Conservation (phyloP, 805 yeast genomes). For the Metschnikowia lunata region DNA sequence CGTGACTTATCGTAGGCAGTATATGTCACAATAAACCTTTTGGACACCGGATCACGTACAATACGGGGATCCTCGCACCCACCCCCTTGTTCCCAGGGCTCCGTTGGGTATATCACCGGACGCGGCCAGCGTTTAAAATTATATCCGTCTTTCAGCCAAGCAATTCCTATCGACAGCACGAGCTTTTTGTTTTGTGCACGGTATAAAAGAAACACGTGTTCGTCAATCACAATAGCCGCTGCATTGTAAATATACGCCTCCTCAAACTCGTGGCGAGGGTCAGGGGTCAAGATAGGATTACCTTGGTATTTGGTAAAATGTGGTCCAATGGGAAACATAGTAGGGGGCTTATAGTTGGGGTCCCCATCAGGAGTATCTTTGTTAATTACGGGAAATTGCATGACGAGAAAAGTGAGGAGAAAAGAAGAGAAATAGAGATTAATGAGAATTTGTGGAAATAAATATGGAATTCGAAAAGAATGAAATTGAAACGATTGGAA, state of each 20-base stretch:
- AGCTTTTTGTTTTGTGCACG: slow-evolving; percentile 36
- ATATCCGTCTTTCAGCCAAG: slow-evolving; percentile 39
- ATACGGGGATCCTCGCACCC: slow-evolving; percentile 43
- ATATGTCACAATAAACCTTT: slow-evolving; percentile 36
- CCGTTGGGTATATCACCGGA: slow-evolving; percentile 35
- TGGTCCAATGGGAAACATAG: slow-evolving; percentile 39
- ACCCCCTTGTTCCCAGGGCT: slow-evolving; percentile 37
- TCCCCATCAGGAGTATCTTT: slow-evolving; percentile 29
- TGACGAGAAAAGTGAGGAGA: not conserved
- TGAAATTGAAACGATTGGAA: too few relatives aligned
- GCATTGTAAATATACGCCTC: slow-evolving; percentile 40
- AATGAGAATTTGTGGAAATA: too few relatives aligned
- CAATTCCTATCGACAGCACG: slow-evolving; percentile 35
- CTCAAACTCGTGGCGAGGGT: slow-evolving; percentile 36
- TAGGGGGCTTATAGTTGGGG: slow-evolving; percentile 29
- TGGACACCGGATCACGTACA: slow-evolving; percentile 33
- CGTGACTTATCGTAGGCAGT: slow-evolving; percentile 33
- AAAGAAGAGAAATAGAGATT: too few relatives aligned
- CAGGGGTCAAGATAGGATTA: slow-evolving; percentile 37
- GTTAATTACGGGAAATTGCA: slow-evolving; percentile 24
- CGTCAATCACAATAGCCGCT: slow-evolving; percentile 38
- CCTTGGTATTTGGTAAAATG: slow-evolving; percentile 27
- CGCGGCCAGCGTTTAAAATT: slow-evolving; percentile 26
- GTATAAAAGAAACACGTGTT: slow-evolving; percentile 33
- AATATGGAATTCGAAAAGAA: too few relatives aligned